Percentiles rank a stretch among this genome's conserved stretches.
These are phyloP conservation scores for Typha latifolia DNA, from an alignment of 176 grass and related monocot genomes.

Conservation along the genomic window DNA sequence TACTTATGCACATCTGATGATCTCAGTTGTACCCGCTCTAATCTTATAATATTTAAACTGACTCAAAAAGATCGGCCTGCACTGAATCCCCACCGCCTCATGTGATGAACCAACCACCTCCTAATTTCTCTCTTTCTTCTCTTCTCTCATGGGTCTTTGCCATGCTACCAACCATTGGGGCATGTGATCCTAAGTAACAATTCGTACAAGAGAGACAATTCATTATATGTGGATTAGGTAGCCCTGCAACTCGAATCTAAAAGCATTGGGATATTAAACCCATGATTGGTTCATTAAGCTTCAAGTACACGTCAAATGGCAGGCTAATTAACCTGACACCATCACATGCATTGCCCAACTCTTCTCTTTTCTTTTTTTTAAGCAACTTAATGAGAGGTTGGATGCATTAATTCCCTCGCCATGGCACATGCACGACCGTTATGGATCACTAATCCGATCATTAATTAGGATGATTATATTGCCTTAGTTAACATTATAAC, in stretches of 20 bases:
- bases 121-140: too few species aligned
- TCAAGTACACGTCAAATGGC: too few species aligned
- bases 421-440: conserved; percentile 22
- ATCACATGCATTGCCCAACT: conserved; percentile 11
- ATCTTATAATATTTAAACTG: too few species aligned
- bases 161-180: not conserved
- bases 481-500: too few species aligned
- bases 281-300: conserved; percentile 23
- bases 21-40: too few species aligned
- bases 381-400: too few species aligned
- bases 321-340: too few species aligned
- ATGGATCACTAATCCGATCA: conserved; percentile 1
- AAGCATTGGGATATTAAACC: conserved; percentile 6
- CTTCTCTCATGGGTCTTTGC: too few species aligned
- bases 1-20: too few species aligned
- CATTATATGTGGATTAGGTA: conserved; percentile 16
- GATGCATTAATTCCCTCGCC: not conserved
- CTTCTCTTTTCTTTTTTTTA: too few species aligned
- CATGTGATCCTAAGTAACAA: conserved; percentile 15
- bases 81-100: not conserved
- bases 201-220: conserved; percentile 20
- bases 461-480: not conserved
- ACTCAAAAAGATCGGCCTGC: not conserved
- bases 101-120: not conserved
- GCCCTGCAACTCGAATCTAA: conserved; percentile 10